Percentiles rank a stretch among this genome's conserved stretches.
Conservation (phyloP, 139 green algal genomes). For the Parachlorella kessleri region DNA sequence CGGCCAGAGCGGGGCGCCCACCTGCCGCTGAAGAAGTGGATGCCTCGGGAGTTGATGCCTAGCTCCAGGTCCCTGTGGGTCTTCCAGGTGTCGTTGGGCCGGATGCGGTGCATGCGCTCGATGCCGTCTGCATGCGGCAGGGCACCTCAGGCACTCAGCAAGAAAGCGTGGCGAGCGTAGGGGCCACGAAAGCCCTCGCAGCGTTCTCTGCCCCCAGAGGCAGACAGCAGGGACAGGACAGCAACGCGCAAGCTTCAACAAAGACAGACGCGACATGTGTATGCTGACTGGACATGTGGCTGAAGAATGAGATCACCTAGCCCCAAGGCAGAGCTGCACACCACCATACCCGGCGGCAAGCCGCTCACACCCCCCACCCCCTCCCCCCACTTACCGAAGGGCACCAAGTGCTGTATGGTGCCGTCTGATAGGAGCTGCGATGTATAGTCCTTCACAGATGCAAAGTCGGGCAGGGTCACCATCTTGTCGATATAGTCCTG, state of each 20-base stretch:
- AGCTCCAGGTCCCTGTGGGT: neutral
- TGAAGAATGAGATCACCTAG: no score
- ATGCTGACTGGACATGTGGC: no score
- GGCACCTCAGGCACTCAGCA: no score
- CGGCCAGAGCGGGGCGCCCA: neutral
- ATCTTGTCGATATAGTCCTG: neutral
- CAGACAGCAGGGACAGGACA: neutral
- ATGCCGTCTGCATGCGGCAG: constrained; percentile 13
- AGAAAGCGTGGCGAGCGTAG: no score
- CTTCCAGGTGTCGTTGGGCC: neutral
- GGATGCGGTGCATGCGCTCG: neutral
- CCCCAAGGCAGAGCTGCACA: no score
- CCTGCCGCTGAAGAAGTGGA: constrained; percentile 21
- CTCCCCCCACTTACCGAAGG: constrained; percentile 15
- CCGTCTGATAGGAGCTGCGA: neutral
- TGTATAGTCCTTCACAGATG: neutral
- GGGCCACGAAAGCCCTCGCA: no score
- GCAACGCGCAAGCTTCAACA: no score
- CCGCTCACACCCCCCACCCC: no score
- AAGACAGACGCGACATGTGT: no score
- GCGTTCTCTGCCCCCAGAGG: no score
- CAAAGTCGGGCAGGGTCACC: neutral
- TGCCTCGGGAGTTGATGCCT: constrained; percentile 2
- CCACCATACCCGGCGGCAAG: no score
- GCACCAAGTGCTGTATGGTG: neutral